Conservation (phyloP, 257 asterid species). For the Solanum stenotomum region DNA sequence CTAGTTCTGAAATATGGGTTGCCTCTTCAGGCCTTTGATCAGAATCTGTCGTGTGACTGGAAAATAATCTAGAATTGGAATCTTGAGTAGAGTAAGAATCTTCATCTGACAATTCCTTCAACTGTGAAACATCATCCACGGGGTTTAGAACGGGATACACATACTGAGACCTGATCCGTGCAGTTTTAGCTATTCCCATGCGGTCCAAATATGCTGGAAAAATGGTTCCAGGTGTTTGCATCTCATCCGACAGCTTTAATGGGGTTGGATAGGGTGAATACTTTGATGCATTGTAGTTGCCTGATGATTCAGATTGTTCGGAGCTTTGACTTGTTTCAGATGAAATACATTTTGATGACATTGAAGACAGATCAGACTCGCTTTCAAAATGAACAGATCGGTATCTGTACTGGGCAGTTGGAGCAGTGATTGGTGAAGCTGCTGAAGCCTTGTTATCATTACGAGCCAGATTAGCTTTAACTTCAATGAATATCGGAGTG, state of each 20-base stretch:
- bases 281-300: slow-evolving; percentile 14
- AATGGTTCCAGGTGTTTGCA: slow-evolving; percentile 91
- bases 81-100: slow-evolving; percentile 15
- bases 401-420: slow-evolving; percentile 21
- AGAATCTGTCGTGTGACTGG: slow-evolving; percentile 11
- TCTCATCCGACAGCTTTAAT: slow-evolving; percentile 58
- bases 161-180: slow-evolving; percentile 58
- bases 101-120: slow-evolving; percentile 37
- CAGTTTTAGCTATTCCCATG: slow-evolving; percentile 31
- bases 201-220: slow-evolving; percentile 50
- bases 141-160: slow-evolving; percentile 48
- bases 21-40: slow-evolving; percentile 15
- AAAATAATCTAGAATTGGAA: neutral
- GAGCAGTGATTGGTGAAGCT: slow-evolving; percentile 27
- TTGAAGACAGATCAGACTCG: slow-evolving; percentile 9
- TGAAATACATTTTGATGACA: slow-evolving; percentile 39
- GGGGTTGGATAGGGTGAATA: slow-evolving; percentile 76
- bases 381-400: slow-evolving; percentile 31
- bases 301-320: slow-evolving; percentile 24
- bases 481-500: neutral
- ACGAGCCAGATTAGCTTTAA: neutral
- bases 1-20: slow-evolving; percentile 9
- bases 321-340: slow-evolving; percentile 25
- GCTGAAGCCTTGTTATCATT: slow-evolving; percentile 15
- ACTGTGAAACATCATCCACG: slow-evolving; percentile 23